Base-by-base conservation (phyloP, 768 basidiomycete genomes). In the Trametes coccinea region DNA sequence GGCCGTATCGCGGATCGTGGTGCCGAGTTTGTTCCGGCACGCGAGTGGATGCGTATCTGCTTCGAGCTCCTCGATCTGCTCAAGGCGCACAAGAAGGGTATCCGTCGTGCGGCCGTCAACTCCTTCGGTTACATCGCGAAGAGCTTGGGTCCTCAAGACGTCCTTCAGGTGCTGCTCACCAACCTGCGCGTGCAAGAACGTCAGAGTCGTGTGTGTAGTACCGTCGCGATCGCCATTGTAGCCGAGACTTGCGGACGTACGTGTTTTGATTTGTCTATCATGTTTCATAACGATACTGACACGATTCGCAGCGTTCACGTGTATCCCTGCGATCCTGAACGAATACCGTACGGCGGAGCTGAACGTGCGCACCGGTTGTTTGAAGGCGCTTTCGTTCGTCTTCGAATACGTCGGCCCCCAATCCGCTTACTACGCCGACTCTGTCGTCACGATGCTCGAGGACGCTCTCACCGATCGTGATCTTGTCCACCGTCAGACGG, bases 1-100 rank as follows among this genome's bases (percentile, higher is more conserved):
- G 97, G 97, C 67, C 96, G 96, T 76, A 98, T 99, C 67, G 96
- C 97, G 59, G 97, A 99, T 86, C 94, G 97, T 75, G 97, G 97
- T 57, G 96, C 97, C 22, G 97, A 98, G 76, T 98, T 93, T 63
- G 96, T 99, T 0, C 95, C 97, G 14, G 96, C 97, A 9, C 87
- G 97, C 70, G 97, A 99, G 76, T 98, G 96, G 97, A 99, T 99
- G 97, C 90, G 97, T 71, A 98, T 99, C 71, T 98, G 97, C 73
- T 98, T 99, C 76, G 97, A 99, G 72, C 78, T 99, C 37, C 84
- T 99, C 52, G 97, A 98, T 71, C 82, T 99, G 29, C 83, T 98
- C 69, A 98, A 98, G 74, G 97, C 97, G 8, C 97, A 99, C 80
- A 99, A 99, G 80, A 98, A 98, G 76, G 96, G 92, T 45, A 99